These are phyloP conservation scores for Exophiala sp. DNA, from an alignment of 2,329 filamentous ascomycete species.

Conservation along the genomic window DNA sequence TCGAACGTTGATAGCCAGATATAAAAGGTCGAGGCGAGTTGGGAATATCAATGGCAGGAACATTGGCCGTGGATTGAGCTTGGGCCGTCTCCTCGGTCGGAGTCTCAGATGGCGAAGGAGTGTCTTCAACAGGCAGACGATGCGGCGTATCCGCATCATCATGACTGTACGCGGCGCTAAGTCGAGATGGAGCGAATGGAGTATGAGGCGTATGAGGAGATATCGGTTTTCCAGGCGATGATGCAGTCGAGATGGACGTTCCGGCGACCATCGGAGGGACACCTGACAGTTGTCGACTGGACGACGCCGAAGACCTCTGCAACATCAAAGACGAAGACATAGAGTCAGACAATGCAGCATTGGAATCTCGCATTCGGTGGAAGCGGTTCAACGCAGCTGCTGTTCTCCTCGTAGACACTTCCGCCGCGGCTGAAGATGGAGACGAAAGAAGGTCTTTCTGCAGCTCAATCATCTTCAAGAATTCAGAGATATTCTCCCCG, in stretches of 20 bases:
- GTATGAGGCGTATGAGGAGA: constrained; percentile 89
- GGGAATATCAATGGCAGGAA: constrained; percentile 45
- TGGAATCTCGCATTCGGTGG: constrained; percentile 81
- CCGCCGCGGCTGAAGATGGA: constrained; percentile 52
- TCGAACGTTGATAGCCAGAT: constrained; percentile 40
- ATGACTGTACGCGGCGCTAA: constrained; percentile 69
- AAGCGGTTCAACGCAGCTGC: constrained; percentile 77
- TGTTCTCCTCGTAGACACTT: constrained; percentile 67
- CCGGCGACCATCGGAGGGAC: constrained; percentile 56
- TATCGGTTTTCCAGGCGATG: constrained; percentile 82
- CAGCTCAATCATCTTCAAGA: constrained; percentile 79
- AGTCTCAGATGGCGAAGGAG: constrained; percentile 34
- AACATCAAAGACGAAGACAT: constrained; percentile 85
- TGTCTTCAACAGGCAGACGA: constrained; percentile 29
- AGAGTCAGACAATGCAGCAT: constrained; percentile 82
- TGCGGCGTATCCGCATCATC: constrained; percentile 34
- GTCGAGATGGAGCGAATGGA: constrained; percentile 84
- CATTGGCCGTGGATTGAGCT: constrained; percentile 34
- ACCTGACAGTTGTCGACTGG: constrained; percentile 64
- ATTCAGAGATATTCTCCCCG: constrained; percentile 79
- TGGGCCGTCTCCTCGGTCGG: constrained; percentile 33
- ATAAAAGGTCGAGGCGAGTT: constrained; percentile 42
- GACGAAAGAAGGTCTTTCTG: constrained; percentile 75
- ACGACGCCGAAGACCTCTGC: constrained; percentile 73
- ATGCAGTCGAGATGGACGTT: constrained; percentile 74